Percentiles rank a stretch among this genome's conserved stretches.
These are phyloP conservation scores for Xylariaceae sp. DNA, from an alignment of 2,329 filamentous ascomycete species.

Conservation along the genomic window DNA sequence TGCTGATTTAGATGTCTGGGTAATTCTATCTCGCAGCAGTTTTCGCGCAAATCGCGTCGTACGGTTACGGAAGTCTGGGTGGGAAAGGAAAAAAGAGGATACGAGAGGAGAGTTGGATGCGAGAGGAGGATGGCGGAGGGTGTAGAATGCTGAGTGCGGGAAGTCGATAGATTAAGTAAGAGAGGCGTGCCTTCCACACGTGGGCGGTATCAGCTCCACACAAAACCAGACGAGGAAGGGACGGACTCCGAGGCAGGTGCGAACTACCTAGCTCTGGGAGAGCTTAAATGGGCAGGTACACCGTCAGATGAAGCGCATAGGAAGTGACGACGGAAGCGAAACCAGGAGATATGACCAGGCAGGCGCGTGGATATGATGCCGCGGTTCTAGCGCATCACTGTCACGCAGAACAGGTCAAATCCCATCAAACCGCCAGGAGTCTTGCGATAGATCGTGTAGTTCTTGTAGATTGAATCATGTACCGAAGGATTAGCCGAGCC, in stretches of 20 bases:
- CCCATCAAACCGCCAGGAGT: constrained; percentile 40
- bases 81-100: background rate
- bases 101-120: background rate
- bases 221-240: background rate
- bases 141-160: background rate
- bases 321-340: constrained; percentile 15
- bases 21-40: no score
- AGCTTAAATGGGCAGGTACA: background rate
- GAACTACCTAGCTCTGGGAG: background rate
- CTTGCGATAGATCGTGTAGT: background rate
- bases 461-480: constrained; percentile 7
- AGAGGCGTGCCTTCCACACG: background rate
- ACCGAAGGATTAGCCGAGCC: background rate
- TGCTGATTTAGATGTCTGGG: no score
- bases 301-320: constrained; percentile 1
- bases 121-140: background rate
- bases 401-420: constrained; percentile 38
- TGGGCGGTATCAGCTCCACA: background rate
- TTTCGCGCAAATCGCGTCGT: no score
- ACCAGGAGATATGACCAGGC: constrained; percentile 33
- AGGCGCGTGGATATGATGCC: constrained; percentile 36
- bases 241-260: background rate
- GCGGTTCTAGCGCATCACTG: constrained; percentile 41
- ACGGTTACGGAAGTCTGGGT: background rate
- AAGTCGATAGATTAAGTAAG: background rate